Conservation (phyloP, 1,284 basidiomycete species). For the Meira nashicola region DNA sequence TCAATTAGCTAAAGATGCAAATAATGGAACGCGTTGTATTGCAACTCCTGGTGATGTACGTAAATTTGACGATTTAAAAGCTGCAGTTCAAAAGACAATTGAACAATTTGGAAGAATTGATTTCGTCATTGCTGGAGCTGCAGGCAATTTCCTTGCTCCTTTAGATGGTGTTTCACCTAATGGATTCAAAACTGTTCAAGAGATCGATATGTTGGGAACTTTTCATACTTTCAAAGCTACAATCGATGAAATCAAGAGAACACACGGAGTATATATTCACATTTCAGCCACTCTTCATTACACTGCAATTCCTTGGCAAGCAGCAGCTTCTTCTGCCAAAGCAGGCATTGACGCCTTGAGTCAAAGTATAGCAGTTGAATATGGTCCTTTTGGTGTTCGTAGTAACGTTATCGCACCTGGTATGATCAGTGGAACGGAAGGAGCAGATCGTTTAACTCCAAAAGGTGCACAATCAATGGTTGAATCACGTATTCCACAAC, state of each 20-base stretch:
- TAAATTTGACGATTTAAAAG: constrained; percentile 66
- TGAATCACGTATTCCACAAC: constrained; percentile 35
- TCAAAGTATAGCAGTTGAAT: constrained; percentile 68
- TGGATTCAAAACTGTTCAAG: constrained; percentile 79
- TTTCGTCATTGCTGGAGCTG: constrained; percentile 82
- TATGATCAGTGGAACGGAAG: constrained; percentile 78
- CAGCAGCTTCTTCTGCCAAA: constrained; percentile 89
- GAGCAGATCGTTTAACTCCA: constrained; percentile 67
- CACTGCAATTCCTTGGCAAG: constrained; percentile 81
- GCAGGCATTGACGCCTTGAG: constrained; percentile 86
- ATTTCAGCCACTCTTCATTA: constrained; percentile 89
- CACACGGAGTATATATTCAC: constrained; percentile 74
- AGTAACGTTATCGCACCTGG: constrained; percentile 87
- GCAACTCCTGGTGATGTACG: constrained; percentile 78
- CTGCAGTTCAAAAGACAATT: constrained; percentile 71
- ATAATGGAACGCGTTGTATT: constrained; percentile 61
- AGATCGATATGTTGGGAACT: constrained; percentile 87
- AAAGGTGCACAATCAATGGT: constrained; percentile 53
- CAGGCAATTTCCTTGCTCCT: constrained; percentile 52
- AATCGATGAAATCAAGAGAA: constrained; percentile 36
- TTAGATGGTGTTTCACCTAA: constrained; percentile 48
- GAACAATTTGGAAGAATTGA: constrained; percentile 81
- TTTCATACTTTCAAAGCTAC: constrained; percentile 72
- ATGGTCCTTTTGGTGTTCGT: constrained; percentile 65
- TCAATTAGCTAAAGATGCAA: constrained; percentile 68